Evolutionary conservation across 1,284 basidiomycete genomes (phyloP), one percentile per base, ranked within the genome.

Genomic region (Takashimella tepidaria): DNA sequence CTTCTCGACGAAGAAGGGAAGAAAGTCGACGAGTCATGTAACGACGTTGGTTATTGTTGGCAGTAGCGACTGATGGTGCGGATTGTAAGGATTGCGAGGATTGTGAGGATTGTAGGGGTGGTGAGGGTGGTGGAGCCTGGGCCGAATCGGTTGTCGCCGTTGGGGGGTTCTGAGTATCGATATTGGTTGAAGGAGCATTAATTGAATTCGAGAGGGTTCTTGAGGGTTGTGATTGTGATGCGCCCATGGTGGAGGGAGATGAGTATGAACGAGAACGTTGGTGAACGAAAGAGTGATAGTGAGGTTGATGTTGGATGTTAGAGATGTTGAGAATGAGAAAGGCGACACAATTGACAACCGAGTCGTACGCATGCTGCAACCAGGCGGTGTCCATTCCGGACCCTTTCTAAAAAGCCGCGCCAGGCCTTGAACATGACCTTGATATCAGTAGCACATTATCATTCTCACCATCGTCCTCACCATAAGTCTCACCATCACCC

Each of bases 171-270:
- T 51, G 43, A 22, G 41, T n/a, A n/a, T n/a, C n/a, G n/a, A 47
- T 27, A 20, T 31, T 24, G 46, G 24, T 42, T 61, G 47, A n/a
- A 46, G 46, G n/a, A n/a, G n/a, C n/a, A n/a, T n/a, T n/a, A n/a
- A n/a, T n/a, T n/a, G n/a, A n/a, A n/a, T n/a, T n/a, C 20, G 43
- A 27, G 20, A n/a, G 12, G 10, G 20, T 16, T 20, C 60, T 54
- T 4, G 42, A 42, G 5, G 55, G 57, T 42, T 59, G 61, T 21
- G 63, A 64, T n/a, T 67, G 64, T 22, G 63, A 59, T 20, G 63
- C 55, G 11, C 64, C 64, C 64, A 67, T 67, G 20, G 16, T 51
- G 49, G 21, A 41, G 40, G 27, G 22, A 8, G 31, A 16, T 37
- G 31, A 16, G 16, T 37, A 16, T 37, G 31, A 37, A 37, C 10